These are phyloP conservation scores for Aspergillus felis DNA, from an alignment of 2,329 filamentous ascomycete species.

Conservation along the genomic window DNA sequence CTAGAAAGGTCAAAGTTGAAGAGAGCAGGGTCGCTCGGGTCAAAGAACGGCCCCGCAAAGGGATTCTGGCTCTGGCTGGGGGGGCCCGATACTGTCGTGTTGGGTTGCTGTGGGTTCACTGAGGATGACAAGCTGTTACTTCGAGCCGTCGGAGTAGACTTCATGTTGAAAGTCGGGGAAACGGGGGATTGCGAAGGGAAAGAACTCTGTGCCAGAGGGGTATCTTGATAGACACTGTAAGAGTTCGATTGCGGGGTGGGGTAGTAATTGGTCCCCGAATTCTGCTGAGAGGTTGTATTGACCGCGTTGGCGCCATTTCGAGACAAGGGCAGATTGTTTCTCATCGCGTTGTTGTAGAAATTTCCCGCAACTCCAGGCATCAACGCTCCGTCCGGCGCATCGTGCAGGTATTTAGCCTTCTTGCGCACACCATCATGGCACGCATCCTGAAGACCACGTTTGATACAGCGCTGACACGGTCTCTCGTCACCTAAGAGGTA, in stretches of 20 bases:
- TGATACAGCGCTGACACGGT: conserved; percentile 90
- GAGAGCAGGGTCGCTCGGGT: conserved; percentile 83
- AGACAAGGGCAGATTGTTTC: conserved; percentile 30
- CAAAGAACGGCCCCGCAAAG: conserved; percentile 65
- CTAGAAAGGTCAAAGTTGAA: conserved; percentile 96
- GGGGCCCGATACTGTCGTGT: conserved; percentile 48
- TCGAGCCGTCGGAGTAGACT: conserved; percentile 36
- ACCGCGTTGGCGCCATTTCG: conserved; percentile 28
- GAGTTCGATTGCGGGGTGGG: conserved; percentile 33
- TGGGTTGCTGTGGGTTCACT: conserved; percentile 48
- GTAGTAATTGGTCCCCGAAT: conserved; percentile 29
- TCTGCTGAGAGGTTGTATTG: conserved; percentile 22
- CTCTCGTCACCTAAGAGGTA: conserved; percentile 75
- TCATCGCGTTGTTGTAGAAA: conserved; percentile 41
- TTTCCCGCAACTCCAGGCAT: conserved; percentile 79
- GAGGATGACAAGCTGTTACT: conserved; percentile 32
- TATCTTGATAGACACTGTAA: conserved; percentile 48
- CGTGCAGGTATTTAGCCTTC: conserved; percentile 98
- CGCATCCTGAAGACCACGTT: conserved; percentile 81
- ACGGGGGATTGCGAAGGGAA: conserved; percentile 64
- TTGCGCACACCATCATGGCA: conserved; percentile 97
- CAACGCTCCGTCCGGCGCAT: conserved; percentile 84
- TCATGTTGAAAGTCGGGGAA: conserved; percentile 65
- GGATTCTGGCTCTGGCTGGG: conserved; percentile 35
- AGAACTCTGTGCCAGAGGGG: conserved; percentile 49